Evolutionary conservation across 441 rosid species (phyloP), one percentile per base, ranked within the genome.

Genomic region (Populus hybrid): DNA sequence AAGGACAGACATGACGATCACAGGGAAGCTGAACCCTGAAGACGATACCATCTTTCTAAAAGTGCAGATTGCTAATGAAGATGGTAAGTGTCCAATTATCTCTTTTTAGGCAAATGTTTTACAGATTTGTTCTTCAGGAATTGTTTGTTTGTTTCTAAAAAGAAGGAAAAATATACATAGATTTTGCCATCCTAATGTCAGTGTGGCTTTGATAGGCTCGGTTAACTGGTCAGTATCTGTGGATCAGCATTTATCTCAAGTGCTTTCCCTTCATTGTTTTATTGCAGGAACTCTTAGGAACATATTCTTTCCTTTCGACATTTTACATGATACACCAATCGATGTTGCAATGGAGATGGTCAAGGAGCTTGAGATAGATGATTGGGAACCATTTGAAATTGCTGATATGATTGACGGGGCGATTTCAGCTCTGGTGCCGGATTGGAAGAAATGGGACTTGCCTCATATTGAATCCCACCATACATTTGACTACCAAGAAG

Each of bases 341-440:
- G 85, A 89, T 36, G 86, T 93, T 23, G 87, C 92, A 9, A 80
- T 71, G 82, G 97, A 93, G 86, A 93, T 93, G 98, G 90, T 88
- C 34, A 88, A 89, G 82, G 89, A 87, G 75, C 89, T 93, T 32
- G 93, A 85, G 75, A 84, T 93, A 74, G 79, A 86, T 67, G 77
- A 85, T 42, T 84, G 89, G 86, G 91, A 90, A 35, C 88, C 85
- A 40, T 24, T 79, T 72, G 87, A 79, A 65, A 88, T 93, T 64
- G 87, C 90, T 21, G 93, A 88, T 75, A 82, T 93, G 92, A 92
- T 93, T 75, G 88, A 87, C 68, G 79, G 76, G 32, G 81, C 85
- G 85, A 89, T 93, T 66, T 61, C 72, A 67, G 84, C 88, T 84
- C 83, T 92, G 10, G 84, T 83, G 66, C 88, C 89, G 23, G 61